Base-by-base conservation (phyloP, 2,329 filamentous ascomycete species). In the Cladophialophora chaetospira region DNA sequence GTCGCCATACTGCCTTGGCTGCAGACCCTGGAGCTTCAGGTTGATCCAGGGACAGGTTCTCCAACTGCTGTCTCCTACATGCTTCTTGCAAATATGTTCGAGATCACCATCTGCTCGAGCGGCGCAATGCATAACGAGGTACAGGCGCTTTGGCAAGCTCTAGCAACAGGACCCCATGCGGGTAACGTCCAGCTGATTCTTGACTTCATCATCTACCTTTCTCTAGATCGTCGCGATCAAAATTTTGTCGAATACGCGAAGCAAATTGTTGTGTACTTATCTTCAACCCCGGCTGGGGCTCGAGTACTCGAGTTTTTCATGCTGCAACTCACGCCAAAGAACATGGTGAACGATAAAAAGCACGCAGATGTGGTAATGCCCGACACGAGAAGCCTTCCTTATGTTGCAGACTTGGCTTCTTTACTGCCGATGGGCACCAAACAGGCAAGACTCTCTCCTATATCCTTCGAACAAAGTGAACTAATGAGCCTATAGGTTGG, bases 181-280 rank as follows among this genome's bases (percentile, higher is more conserved):
- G 93, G 92, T 17, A 99, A 99, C 67, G 94, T 99, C 9, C 90
- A 95, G 54, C 78, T 99, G 29, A 89, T 97, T 10, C 82, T 99
- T 1, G 92, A 97, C 70, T 99, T 99, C 69, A 94, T 99, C 72
- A 97, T 99, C 73, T 87, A 86, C 25, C 82, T 97, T 3, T 99
- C 94, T 66, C 77, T 99, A 9, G 94, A 99, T 67, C 86, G 93
- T 28, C 86, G 93, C 46, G 95, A 99, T 71, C 94, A 99, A 68
- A 97, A 97, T 66, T 99, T 97, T 71, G 93, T 99, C 53, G 91
- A 97, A 66, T 96, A 95, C 69, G 93, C 93, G 4, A 99, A 97
- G 75, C 94, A 99, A 72, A 94, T 99, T 50, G 91, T 97, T 13
- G 95, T 99, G 0, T 97, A 97, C 70, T 73, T 99, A 4, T 95